Base-by-base conservation (phyloP, 1,284 basidiomycete genomes). In the Heliocybe sulcata region DNA sequence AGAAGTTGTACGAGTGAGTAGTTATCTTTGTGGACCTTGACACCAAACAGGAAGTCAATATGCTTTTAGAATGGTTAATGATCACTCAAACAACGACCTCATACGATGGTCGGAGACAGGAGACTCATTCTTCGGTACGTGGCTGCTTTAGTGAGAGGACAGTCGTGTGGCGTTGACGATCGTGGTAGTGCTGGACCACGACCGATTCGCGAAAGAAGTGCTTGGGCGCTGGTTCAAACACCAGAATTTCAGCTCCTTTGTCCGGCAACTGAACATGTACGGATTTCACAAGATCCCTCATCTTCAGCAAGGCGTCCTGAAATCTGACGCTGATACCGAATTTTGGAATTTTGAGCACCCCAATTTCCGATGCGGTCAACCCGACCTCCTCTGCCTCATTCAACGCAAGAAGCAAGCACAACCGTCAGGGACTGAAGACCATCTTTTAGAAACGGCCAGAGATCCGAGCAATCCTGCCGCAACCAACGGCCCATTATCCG, bases 251-350 rank as follows among this genome's bases (percentile, higher is more conserved):
- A 86, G 85, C 50, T 93, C 90, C 45, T 98, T 98, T 67, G 94
- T 98, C 35, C 83, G 95, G 35, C 95, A 98, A 70, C 81, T 98
- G 65, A 98, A 98, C 78, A 97, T 97, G 93, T 95, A 96, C 69
- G 93, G 92, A 48, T 96, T 96, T 68, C 92, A 94, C 77, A 94
- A 94, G 76, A 90, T 96, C 54, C 94, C 94, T 0, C 94, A 98
- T 68, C 83, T 98, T 20, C 94, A 97, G 66, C 93, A 97, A 68
- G 95, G 95, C 47, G 94, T 94, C 31, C 80, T 98, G 60, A 85
- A 84, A 65, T 83, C 83, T 66, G 87, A 91, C 59, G 79, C 82
- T 50, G 90, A 92, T 58, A 87, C 83, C 53, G 95, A 98, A 69
- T 82, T 93, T 51, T 96, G 93, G 88, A 91, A 98, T 69, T 98